Percentiles rank a stretch among this genome's conserved stretches.
Evolutionary conservation across 2,329 filamentous ascomycete genomes (phyloP).

Genomic region (Fusarium sp.): DNA sequence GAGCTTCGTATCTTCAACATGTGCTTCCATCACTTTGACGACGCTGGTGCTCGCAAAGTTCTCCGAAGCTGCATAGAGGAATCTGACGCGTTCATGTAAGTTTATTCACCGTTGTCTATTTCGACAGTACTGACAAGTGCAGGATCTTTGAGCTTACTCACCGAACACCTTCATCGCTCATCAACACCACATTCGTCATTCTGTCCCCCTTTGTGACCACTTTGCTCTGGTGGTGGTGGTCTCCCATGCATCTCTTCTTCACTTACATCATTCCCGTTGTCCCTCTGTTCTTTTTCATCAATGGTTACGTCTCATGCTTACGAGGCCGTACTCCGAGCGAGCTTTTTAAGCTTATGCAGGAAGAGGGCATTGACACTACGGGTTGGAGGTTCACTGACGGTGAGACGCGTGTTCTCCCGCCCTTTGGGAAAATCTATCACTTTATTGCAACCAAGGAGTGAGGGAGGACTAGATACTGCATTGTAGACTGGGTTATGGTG

Average conservation of each 20-base stretch:
- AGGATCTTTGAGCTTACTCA: conserved; percentile 39
- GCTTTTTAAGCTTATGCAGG: conserved; percentile 28
- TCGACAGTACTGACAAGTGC: neutral
- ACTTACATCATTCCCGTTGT: conserved; percentile 35
- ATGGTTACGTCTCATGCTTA: conserved; percentile 35
- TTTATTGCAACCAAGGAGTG: conserved; percentile 32
- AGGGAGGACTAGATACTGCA: neutral
- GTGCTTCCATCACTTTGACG: conserved; percentile 40
- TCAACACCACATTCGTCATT: conserved; percentile 36
- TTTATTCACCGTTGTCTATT: neutral
- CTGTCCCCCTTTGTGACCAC: conserved; percentile 36
- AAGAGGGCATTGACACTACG: conserved; percentile 28
- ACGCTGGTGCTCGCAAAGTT: conserved; percentile 34
- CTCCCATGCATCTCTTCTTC: conserved; percentile 35
- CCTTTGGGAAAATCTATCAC: conserved; percentile 36
- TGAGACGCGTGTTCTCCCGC: conserved; percentile 32
- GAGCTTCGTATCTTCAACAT: conserved; percentile 38
- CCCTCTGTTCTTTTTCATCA: conserved; percentile 35
- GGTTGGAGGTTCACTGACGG: conserved; percentile 31
- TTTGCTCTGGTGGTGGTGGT: conserved; percentile 37
- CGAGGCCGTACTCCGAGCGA: conserved; percentile 27
- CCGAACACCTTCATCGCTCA: conserved; percentile 31
- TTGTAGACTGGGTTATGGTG: neutral
- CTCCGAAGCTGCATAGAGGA: conserved; percentile 34
- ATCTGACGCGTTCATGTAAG: conserved; percentile 35